These are phyloP conservation scores for Blastocystis sp. DNA, from an alignment of 352 stramenopile species.

Conservation along the genomic window DNA sequence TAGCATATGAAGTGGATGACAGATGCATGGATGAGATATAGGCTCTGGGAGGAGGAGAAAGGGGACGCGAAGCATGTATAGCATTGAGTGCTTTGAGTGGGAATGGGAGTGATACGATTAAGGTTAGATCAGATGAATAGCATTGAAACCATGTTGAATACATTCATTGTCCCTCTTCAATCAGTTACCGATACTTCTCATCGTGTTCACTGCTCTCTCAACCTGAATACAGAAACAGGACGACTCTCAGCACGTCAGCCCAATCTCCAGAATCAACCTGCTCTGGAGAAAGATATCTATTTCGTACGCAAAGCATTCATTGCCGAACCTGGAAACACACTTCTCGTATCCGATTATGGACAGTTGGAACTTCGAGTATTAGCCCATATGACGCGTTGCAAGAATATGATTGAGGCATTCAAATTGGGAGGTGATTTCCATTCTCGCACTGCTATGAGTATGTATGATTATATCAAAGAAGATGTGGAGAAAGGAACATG, in stretches of 20 bases:
- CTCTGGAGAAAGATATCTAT: conserved; percentile 75
- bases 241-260: conserved; percentile 90
- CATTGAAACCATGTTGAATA: conserved; percentile 98
- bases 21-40: not conserved
- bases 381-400: conserved; percentile 94
- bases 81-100: conserved; percentile 39
- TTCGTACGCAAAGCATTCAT: conserved; percentile 85
- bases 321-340: conserved; percentile 84
- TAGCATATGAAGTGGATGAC: conserved; percentile 76
- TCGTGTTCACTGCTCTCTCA: conserved; percentile 95
- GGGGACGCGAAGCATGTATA: conserved; percentile 87
- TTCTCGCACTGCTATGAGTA: conserved; percentile 85
- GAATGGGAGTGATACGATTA: not conserved
- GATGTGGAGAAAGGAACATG: conserved; percentile 90
- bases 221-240: conserved; percentile 98
- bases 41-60: conserved; percentile 86
- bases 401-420: conserved; percentile 96
- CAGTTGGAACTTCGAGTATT: conserved; percentile 97
- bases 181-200: conserved; percentile 84
- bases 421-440: conserved; percentile 85
- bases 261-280: conserved; percentile 98
- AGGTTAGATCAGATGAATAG: conserved; percentile 84
- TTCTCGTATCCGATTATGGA: conserved; percentile 99
- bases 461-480: conserved; percentile 95
- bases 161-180: conserved; percentile 87